Conservation (phyloP, 139 green algal species). For the Eudorina sp. region DNA sequence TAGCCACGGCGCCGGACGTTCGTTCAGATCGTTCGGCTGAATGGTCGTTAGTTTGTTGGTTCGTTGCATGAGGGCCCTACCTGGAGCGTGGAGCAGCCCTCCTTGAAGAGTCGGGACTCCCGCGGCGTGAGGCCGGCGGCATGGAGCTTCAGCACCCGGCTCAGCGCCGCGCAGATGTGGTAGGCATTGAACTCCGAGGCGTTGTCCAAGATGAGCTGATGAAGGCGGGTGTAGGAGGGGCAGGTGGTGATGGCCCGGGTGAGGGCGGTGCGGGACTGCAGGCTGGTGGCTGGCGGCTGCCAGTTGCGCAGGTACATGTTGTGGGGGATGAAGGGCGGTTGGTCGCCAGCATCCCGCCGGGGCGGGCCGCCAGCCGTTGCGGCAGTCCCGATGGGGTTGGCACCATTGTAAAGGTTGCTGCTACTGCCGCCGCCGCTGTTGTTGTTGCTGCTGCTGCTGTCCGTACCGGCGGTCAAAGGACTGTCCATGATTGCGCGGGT, state of each 20-base stretch:
- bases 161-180: slow-evolving; percentile 20
- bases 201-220: slow-evolving; percentile 9
- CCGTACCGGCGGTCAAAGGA: background rate
- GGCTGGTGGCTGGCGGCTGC: slow-evolving; percentile 31
- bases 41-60: too few relatives aligned
- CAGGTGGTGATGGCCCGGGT: background rate
- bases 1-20: too few relatives aligned
- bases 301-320: background rate
- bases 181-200: slow-evolving; percentile 18
- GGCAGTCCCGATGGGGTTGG: too few relatives aligned
- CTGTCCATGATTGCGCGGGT: too few relatives aligned
- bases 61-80: background rate
- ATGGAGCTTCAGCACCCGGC: slow-evolving; percentile 20
- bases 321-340: slow-evolving; percentile 2
- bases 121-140: background rate
- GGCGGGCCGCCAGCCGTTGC: too few relatives aligned
- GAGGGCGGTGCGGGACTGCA: background rate
- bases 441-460: background rate
- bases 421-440: background rate
- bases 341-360: too few relatives aligned
- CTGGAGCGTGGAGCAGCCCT: slow-evolving; percentile 33
- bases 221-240: slow-evolving; percentile 32
- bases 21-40: too few relatives aligned
- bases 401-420: too few relatives aligned
- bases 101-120: slow-evolving; percentile 41